phyloP scores from a whole-genome alignment of 305 asterid species.

The Rubia occidens region DNA sequence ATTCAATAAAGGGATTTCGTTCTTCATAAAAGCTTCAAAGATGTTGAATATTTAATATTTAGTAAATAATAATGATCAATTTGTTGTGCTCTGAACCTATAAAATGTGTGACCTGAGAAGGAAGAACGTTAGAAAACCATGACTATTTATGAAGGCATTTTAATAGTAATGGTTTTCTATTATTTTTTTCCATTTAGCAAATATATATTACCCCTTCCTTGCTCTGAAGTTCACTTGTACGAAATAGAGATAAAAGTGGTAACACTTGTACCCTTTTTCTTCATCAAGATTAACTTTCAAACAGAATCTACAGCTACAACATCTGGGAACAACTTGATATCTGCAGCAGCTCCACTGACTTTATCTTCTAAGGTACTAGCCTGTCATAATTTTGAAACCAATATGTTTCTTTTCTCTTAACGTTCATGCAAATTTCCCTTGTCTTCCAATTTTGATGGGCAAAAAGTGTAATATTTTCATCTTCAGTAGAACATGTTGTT shows the following conservation, averaged over 20 bases:
- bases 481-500: background rate
- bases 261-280: constrained; percentile 15
- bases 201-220: constrained; percentile 13
- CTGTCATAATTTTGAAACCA: background rate
- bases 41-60: background rate
- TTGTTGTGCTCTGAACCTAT: background rate
- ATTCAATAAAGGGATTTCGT: background rate
- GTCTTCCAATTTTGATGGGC: background rate
- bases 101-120: background rate
- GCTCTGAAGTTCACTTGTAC: constrained; percentile 21
- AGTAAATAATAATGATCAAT: background rate
- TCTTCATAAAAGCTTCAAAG: background rate
- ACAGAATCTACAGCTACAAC: constrained; percentile 54
- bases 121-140: no score
- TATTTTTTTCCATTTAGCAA: constrained; percentile 15
- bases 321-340: constrained; percentile 46
- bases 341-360: constrained; percentile 63
- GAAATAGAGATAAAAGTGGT: constrained; percentile 13
- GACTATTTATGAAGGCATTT: constrained; percentile 49
- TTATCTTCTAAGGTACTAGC: constrained; percentile 65
- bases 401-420: background rate
- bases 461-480: background rate
- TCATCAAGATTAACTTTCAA: background rate
- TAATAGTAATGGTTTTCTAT: constrained; percentile 18
- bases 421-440: background rate